Conservation (phyloP, 163 green algal genomes). For the Volvox carteri region DNA sequence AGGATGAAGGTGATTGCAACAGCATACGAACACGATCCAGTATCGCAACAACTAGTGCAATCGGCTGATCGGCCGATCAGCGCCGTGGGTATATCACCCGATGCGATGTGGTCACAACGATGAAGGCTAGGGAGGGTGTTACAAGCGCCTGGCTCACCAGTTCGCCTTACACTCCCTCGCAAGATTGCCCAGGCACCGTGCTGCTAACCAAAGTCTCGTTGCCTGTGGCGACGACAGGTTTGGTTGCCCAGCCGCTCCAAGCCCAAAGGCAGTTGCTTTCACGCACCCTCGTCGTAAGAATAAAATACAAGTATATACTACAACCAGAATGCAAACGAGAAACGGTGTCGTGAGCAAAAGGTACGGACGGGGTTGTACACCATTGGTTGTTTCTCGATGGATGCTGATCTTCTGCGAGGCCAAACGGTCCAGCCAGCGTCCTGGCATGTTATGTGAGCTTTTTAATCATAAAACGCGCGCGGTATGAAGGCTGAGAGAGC, state of each 20-base stretch:
- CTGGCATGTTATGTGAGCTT: no score
- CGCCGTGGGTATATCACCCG: no score
- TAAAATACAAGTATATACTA: background rate
- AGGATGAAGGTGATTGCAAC: no score
- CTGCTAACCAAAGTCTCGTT: conserved; percentile 5
- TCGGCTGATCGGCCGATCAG: no score
- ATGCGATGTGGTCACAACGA: no score
- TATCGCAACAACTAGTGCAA: no score
- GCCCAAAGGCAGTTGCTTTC: background rate
- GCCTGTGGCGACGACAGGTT: background rate
- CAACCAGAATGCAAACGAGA: background rate
- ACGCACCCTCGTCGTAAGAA: background rate
- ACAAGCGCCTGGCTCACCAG: background rate
- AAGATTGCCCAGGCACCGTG: background rate
- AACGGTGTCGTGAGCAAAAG: background rate
- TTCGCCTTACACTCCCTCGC: background rate
- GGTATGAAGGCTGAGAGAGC: no score
- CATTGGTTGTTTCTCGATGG: background rate
- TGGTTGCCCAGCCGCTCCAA: background rate
- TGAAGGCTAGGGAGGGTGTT: no score
- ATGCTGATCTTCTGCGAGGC: background rate
- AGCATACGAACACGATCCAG: no score
- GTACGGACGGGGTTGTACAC: conserved; percentile 11
- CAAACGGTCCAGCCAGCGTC: background rate
- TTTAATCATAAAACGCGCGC: no score